Base-by-base conservation (phyloP, 2,329 filamentous ascomycete species). In the Cordyceps cicadae region DNA sequence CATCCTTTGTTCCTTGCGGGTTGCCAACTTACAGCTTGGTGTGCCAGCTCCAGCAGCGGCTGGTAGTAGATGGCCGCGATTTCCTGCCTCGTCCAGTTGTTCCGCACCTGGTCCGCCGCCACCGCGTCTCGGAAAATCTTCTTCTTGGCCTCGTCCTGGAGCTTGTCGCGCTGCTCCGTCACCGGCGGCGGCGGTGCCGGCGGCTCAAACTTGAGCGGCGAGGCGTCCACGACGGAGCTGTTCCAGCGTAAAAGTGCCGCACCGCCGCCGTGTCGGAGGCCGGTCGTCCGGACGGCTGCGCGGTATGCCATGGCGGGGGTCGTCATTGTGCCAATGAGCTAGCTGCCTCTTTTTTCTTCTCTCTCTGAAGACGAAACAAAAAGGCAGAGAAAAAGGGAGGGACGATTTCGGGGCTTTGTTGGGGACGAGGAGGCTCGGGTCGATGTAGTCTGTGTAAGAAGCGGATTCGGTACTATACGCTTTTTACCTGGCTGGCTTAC, bases 51-150 rank as follows among this genome's bases (percentile, higher is more conserved):
- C 78, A 92, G 87, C 70, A 95, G 77, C 17, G 90, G 89, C 55
- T 87, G 87, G 70, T 92, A 83, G 76, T 94, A 95, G 67, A 96
- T 87, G 64, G 88, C 84, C 11, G 87, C 78, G 64, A 96, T 91
- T 75, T 96, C 88, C 64, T 92, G 86, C 65, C 82, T 85, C 6
- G 89, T 90, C 92, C 91, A 96, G 72, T 87, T 82, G 68, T 86
- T 87, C 54, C 90, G 80, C 14, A 89, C 83, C 6, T 70, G 75
- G 1, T 75, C 80, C 24, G 87, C 85, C 50, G 81, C 77, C 24
- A 88, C 78, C 9, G 89, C 88, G 65, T 75, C 72, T 7, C 68
- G 72, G 41, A 82, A 65, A 24, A 79, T 72, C 56, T 70, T 61
- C 32, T 63, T 64, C 37, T 59, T 62, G 54, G 55, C 56, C 14